Evolutionary conservation across 1,284 basidiomycete genomes (phyloP).

Genomic region (Rhodotorula sp.): DNA sequence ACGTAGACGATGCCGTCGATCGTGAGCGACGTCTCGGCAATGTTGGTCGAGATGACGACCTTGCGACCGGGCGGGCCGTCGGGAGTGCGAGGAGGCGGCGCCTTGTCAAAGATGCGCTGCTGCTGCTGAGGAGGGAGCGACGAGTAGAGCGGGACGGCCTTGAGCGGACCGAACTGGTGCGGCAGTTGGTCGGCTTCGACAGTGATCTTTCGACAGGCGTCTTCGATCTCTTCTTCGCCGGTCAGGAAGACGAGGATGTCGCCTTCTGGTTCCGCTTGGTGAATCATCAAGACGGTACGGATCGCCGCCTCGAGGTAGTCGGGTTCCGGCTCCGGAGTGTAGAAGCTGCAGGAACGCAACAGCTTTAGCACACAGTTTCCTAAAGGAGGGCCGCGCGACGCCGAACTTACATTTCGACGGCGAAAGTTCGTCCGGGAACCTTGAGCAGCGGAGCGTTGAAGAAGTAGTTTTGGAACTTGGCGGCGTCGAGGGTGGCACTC

Average conservation of each 20-base stretch:
- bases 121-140: constrained; percentile 89
- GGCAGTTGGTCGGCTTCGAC: constrained; percentile 80
- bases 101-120: constrained; percentile 88
- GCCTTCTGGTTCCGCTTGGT: constrained; percentile 89
- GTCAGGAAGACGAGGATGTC: constrained; percentile 94
- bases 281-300: constrained; percentile 94
- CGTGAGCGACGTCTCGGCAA: constrained; percentile 95
- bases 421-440: constrained; percentile 93
- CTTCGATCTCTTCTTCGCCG: constrained; percentile 98
- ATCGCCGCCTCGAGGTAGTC: constrained; percentile 98
- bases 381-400: too few species aligned
- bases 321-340: constrained; percentile 90
- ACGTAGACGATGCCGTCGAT: constrained; percentile 99
- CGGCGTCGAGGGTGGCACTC: constrained; percentile 95
- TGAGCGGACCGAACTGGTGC: constrained; percentile 72
- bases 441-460: constrained; percentile 87
- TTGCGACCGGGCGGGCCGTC: constrained; percentile 84
- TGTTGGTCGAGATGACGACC: constrained; percentile 93
- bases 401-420: constrained; percentile 66
- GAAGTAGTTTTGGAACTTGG: constrained; percentile 97
- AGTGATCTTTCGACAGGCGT: constrained; percentile 90
- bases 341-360: constrained; percentile 58
- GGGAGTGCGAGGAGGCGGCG: constrained; percentile 63
- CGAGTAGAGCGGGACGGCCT: constrained; percentile 90
- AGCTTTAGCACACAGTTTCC: background rate